Conservation (phyloP, 75 land plant genomes). For the Chamaecyparis obtusa region DNA sequence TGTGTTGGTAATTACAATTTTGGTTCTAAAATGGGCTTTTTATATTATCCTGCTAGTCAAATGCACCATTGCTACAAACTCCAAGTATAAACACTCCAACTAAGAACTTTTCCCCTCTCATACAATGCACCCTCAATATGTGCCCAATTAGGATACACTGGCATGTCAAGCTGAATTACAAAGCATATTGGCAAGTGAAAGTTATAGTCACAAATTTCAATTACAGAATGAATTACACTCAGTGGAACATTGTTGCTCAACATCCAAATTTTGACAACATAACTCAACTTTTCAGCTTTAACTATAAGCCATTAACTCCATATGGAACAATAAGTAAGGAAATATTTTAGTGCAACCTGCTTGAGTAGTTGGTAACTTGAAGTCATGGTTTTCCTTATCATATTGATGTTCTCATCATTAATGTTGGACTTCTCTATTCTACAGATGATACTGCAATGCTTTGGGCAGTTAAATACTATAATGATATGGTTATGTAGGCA, state of each 20-base stretch:
- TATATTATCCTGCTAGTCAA: too few species aligned
- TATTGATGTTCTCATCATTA: neutral
- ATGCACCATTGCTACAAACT: neutral
- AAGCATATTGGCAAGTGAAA: constrained; percentile 69
- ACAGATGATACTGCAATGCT: constrained; percentile 73
- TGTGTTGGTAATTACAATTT: too few species aligned
- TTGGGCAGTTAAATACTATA: constrained; percentile 70
- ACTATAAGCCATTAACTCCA: constrained; percentile 40
- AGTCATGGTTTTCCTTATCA: neutral
- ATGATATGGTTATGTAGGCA: constrained; percentile 58
- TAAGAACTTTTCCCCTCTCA: constrained; percentile 21
- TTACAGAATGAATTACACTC: constrained; percentile 45
- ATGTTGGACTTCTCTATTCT: neutral
- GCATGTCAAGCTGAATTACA: constrained; percentile 70
- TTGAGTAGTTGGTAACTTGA: neutral
- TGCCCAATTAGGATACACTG: constrained; percentile 71
- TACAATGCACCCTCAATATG: constrained; percentile 68
- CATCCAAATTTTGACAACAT: constrained; percentile 68
- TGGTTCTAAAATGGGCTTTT: too few species aligned
- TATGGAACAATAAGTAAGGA: constrained; percentile 42
- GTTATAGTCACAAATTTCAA: constrained; percentile 63
- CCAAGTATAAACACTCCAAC: constrained; percentile 15
- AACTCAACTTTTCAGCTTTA: constrained; percentile 61
- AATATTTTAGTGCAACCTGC: neutral
- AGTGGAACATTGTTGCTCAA: constrained; percentile 64